phyloP scores from a whole-genome alignment of 2,329 filamentous ascomycete genomes.

The Plenodomus tracheiphilus region DNA sequence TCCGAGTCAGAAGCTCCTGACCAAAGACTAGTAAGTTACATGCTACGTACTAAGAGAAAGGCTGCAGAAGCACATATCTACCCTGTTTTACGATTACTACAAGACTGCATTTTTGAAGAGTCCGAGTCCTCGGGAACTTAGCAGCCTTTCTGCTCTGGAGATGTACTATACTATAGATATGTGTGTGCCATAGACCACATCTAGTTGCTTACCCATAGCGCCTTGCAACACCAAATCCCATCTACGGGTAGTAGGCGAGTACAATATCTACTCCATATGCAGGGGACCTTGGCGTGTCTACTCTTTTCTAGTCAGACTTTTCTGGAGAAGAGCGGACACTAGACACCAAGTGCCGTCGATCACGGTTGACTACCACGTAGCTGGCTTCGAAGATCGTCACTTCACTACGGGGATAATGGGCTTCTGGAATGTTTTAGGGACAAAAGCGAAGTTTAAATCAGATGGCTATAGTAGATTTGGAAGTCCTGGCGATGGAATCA shows the following conservation, averaged over 20 bases:
- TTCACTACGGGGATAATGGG: background rate
- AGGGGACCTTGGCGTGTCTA: conserved; percentile 12
- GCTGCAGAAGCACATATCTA: conserved; percentile 1
- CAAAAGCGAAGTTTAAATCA: too few relatives aligned
- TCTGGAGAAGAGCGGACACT: conserved; percentile 1
- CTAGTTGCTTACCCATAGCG: too few relatives aligned
- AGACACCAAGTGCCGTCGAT: conserved; percentile 3
- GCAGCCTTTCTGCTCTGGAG: too few relatives aligned
- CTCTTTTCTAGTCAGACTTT: too few relatives aligned
- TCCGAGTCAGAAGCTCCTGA: too few relatives aligned
- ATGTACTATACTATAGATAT: too few relatives aligned
- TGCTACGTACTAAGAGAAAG: background rate
- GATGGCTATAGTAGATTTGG: too few relatives aligned
- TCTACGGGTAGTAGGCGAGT: background rate
- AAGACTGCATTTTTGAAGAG: too few relatives aligned
- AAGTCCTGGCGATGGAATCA: too few relatives aligned
- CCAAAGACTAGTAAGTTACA: background rate
- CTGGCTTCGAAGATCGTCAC: background rate
- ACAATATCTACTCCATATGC: background rate
- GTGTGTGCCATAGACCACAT: too few relatives aligned
- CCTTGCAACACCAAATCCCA: background rate
- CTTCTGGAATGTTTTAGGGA: conserved; percentile 11
- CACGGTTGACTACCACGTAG: conserved; percentile 1
- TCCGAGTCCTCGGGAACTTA: too few relatives aligned
- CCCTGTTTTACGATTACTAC: background rate